Evolutionary conservation across 1,139 yeast genomes (phyloP).

Genomic region (Kodamaea anthophila): DNA sequence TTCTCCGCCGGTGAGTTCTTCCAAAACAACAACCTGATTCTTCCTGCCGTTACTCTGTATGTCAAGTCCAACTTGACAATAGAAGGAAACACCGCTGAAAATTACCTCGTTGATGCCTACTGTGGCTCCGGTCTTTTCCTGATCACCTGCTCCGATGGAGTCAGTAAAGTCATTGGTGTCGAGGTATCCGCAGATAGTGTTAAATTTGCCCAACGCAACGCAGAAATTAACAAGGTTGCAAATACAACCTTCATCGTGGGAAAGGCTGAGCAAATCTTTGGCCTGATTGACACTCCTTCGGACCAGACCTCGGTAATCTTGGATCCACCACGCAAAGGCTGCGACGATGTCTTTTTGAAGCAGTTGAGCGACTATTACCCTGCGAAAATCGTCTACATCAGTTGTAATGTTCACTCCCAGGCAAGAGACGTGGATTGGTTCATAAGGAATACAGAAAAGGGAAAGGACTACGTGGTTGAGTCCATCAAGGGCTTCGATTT

Average conservation of each 20-base stretch:
- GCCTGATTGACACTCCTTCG: constrained; percentile 62
- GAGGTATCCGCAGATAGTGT: constrained; percentile 92
- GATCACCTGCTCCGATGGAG: constrained; percentile 75
- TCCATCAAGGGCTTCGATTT: constrained; percentile 92
- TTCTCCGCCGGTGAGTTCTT: constrained; percentile 93
- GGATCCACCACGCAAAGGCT: constrained; percentile 97
- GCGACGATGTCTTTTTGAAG: constrained; percentile 79
- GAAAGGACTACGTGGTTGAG: constrained; percentile 60
- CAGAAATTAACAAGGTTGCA: constrained; percentile 61
- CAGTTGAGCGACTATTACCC: constrained; percentile 83
- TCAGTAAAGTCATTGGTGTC: constrained; percentile 82
- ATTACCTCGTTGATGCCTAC: constrained; percentile 86
- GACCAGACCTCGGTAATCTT: constrained; percentile 80
- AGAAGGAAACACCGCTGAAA: constrained; percentile 27
- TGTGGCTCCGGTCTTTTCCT: constrained; percentile 96
- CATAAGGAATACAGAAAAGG: constrained; percentile 59
- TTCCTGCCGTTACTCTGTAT: constrained; percentile 74
- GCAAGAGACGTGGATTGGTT: constrained; percentile 90
- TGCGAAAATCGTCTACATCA: constrained; percentile 80
- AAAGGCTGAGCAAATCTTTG: constrained; percentile 86
- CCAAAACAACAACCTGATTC: constrained; percentile 89
- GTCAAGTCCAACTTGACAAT: constrained; percentile 65
- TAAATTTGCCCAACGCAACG: constrained; percentile 78
- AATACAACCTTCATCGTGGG: constrained; percentile 87
- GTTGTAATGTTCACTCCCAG: constrained; percentile 96